Conservation (phyloP, 2,329 filamentous ascomycete species). For the Aspergillus sojae region DNA sequence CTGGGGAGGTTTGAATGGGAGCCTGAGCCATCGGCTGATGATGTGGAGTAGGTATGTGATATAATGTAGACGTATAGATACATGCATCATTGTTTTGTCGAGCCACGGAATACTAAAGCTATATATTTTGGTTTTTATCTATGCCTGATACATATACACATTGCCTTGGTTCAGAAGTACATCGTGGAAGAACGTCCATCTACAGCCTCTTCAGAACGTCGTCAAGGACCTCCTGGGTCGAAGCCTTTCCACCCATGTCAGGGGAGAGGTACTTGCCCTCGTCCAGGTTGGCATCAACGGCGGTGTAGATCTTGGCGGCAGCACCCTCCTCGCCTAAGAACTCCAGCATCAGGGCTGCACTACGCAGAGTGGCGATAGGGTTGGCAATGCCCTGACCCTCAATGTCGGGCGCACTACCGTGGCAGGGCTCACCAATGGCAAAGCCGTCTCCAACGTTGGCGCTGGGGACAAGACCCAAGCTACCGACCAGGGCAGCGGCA, state of each 20-base stretch:
- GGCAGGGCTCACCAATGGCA: conserved; percentile 96
- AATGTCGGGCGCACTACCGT: conserved; percentile 94
- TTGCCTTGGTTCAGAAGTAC: neutral
- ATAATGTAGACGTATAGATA: neutral
- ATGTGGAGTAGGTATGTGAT: conserved; percentile 23
- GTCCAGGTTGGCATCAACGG: conserved; percentile 86
- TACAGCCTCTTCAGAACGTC: conserved; percentile 86
- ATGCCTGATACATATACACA: neutral
- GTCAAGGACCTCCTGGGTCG: conserved; percentile 81
- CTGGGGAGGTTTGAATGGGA: conserved; percentile 30
- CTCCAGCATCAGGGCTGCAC: conserved; percentile 92
- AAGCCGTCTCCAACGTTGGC: conserved; percentile 95
- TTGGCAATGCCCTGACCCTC: conserved; percentile 91
- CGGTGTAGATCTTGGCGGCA: conserved; percentile 85
- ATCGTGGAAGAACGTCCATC: conserved; percentile 11
- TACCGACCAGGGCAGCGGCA: conserved; percentile 89
- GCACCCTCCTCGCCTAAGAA: conserved; percentile 87
- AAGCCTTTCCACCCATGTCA: conserved; percentile 85
- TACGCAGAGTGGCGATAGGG: conserved; percentile 91
- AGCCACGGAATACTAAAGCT: neutral
- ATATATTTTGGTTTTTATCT: neutral
- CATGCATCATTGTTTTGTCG: neutral
- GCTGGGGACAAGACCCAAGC: conserved; percentile 85
- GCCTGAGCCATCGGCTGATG: conserved; percentile 18
- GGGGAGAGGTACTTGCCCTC: conserved; percentile 82